Evolutionary conservation across 495 filamentous ascomycete genomes (phyloP).

Genomic region (Thermochaetoides thermophila): DNA sequence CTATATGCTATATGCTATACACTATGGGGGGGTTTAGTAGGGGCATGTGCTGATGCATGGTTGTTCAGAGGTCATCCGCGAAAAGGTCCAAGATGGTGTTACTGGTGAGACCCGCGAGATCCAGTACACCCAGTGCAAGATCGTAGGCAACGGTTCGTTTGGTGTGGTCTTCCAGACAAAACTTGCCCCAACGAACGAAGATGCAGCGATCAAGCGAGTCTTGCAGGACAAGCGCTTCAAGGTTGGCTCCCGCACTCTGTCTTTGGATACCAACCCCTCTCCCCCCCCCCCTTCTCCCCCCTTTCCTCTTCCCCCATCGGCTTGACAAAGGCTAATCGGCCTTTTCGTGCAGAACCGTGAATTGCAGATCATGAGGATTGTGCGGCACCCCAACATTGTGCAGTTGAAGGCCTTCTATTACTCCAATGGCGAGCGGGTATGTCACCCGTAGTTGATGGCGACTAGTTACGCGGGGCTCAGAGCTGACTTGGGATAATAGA

Average conservation of each 20-base stretch:
- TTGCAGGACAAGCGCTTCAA: conserved; percentile 99
- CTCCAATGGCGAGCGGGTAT: conserved; percentile 93
- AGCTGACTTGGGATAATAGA: too few species aligned
- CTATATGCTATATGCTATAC: too few species aligned
- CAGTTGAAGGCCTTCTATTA: conserved; percentile 99
- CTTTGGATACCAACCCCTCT: too few species aligned
- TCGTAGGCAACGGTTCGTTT: conserved; percentile 98
- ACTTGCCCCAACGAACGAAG: conserved; percentile 88
- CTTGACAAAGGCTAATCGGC: too few species aligned
- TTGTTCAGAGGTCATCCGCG: conserved; percentile 77
- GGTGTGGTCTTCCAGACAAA: conserved; percentile 99
- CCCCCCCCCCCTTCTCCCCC: too few species aligned
- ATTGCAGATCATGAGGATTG: conserved; percentile 98
- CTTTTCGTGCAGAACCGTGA: conserved; percentile 75
- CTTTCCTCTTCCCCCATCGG: too few species aligned
- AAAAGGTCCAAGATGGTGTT: conserved; percentile 96
- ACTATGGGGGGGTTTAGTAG: too few species aligned
- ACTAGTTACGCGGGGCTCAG: too few species aligned
- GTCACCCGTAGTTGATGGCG: too few species aligned
- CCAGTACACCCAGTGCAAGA: conserved; percentile 98
- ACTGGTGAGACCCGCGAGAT: conserved; percentile 93
- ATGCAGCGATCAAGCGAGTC: conserved; percentile 96
- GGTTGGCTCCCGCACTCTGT: too few species aligned
- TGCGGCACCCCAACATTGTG: conserved; percentile 96
- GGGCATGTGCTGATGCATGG: too few species aligned